Evolutionary conservation across 2,329 filamentous ascomycete species (phyloP).

Genomic region (Hypomyces rosellus): DNA sequence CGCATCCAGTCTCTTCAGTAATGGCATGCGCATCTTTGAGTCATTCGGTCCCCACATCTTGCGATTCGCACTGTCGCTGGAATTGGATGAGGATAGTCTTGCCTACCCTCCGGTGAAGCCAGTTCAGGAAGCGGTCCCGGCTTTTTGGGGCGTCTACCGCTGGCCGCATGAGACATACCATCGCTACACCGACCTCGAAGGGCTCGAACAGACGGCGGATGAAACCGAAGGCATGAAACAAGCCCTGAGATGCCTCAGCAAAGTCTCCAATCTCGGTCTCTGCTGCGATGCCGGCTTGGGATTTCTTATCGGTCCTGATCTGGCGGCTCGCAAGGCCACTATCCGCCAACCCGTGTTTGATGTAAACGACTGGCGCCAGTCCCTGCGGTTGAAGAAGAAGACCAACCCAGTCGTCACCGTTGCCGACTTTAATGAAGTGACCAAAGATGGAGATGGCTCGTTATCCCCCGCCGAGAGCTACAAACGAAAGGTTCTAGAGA

Average conservation of each 20-base stretch:
- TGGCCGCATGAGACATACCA: slow-evolving; percentile 57
- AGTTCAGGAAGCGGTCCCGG: slow-evolving; percentile 45
- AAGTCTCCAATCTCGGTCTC: slow-evolving; percentile 57
- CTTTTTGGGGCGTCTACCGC: slow-evolving; percentile 59
- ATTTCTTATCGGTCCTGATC: slow-evolving; percentile 58
- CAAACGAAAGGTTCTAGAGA: slow-evolving; percentile 27
- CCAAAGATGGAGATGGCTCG: slow-evolving; percentile 16
- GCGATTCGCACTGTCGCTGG: slow-evolving; percentile 61
- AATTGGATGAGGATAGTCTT: slow-evolving; percentile 51
- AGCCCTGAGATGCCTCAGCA: slow-evolving; percentile 50
- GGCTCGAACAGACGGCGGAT: slow-evolving; percentile 57
- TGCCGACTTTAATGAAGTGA: slow-evolving; percentile 19
- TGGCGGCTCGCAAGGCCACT: slow-evolving; percentile 39
- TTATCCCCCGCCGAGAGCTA: slow-evolving; percentile 22
- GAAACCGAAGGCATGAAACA: slow-evolving; percentile 55
- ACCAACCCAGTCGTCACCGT: slow-evolving; percentile 17
- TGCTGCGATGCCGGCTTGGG: slow-evolving; percentile 63
- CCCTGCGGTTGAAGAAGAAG: slow-evolving; percentile 10
- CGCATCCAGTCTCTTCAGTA: slow-evolving; percentile 28
- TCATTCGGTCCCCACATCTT: slow-evolving; percentile 55
- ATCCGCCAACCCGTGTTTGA: slow-evolving; percentile 31
- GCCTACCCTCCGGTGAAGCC: slow-evolving; percentile 50
- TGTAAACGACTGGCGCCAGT: slow-evolving; percentile 20
- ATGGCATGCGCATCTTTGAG: slow-evolving; percentile 55
- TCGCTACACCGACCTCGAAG: slow-evolving; percentile 52